phyloP scores from a whole-genome alignment of 179 eudicot species.

The Patellifolia procumbens region DNA sequence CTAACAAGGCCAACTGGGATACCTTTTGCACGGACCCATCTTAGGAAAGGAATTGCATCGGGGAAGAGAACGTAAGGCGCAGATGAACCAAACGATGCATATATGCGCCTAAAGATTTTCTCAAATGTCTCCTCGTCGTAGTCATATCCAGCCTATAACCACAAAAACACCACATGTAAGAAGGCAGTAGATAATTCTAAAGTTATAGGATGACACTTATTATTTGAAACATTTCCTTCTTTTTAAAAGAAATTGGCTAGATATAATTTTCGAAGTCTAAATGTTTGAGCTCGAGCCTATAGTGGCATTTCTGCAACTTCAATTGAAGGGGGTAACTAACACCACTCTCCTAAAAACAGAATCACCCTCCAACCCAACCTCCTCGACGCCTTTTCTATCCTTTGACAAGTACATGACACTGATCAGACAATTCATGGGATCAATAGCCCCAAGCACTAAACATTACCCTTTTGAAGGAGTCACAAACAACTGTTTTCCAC shows the following conservation, averaged over 20 bases:
- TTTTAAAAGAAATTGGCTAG: not conserved
- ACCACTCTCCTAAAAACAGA: no score
- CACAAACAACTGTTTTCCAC: constrained; percentile 93
- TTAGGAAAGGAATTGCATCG: constrained; percentile 87
- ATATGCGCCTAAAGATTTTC: constrained; percentile 84
- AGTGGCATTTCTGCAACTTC: no score
- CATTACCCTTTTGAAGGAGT: constrained; percentile 76
- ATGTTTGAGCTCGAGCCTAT: no score
- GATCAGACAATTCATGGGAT: not conserved
- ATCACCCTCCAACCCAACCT: no score
- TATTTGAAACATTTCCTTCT: not conserved
- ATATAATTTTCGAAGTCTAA: no score
- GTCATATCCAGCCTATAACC: constrained; percentile 80
- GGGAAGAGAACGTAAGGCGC: constrained; percentile 81
- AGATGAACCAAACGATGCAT: constrained; percentile 84
- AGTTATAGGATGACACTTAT: not conserved
- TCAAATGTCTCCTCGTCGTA: constrained; percentile 95
- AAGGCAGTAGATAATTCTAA: constrained; percentile 4
- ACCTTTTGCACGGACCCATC: constrained; percentile 78
- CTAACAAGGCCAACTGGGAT: constrained; percentile 76
- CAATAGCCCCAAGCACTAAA: not conserved
- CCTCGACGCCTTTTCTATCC: no score
- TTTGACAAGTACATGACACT: not conserved
- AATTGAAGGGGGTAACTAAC: no score
- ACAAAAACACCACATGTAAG: constrained; percentile 15